Evolutionary conservation across 345 rosid genomes (phyloP).

Genomic region (Salix udensis): DNA sequence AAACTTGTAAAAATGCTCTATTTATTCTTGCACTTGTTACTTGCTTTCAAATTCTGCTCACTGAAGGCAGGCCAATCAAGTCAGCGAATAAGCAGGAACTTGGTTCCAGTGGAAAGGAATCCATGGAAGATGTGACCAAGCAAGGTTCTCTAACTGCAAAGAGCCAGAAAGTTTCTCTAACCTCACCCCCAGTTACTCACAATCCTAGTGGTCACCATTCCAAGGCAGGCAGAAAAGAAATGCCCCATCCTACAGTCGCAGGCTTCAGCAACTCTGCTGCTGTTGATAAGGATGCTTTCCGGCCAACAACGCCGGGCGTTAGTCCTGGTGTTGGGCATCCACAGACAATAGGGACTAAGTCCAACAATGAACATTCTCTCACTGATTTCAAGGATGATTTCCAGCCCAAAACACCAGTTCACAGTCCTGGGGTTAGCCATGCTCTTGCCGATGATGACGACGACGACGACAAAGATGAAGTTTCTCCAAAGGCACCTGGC

Average conservation of each 20-base stretch:
- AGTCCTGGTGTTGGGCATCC: constrained; percentile 31
- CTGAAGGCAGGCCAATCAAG: constrained; percentile 35
- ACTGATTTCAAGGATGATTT: constrained; percentile 34
- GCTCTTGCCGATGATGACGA: neutral
- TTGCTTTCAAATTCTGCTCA: constrained; percentile 21
- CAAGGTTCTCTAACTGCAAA: neutral
- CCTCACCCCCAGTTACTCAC: neutral
- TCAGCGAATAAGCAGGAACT: neutral
- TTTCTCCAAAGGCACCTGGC: no score
- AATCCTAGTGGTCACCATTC: neutral
- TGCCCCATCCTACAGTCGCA: neutral
- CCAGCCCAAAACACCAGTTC: constrained; percentile 28
- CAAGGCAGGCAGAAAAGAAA: neutral
- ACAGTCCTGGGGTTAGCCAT: constrained; percentile 10
- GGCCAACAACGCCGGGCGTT: constrained; percentile 23
- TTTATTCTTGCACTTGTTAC: constrained; percentile 25
- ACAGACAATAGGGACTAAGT: neutral
- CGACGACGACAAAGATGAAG: neutral
- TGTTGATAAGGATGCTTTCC: constrained; percentile 13
- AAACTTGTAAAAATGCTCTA: constrained; percentile 2
- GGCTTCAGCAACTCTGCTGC: neutral
- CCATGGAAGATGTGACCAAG: neutral
- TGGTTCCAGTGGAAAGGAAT: neutral
- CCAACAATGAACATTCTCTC: constrained; percentile 10
- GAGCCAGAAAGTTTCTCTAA: neutral